These are phyloP conservation scores for Lipomyces japonicus DNA, from an alignment of 805 yeast genomes.

Conservation along the genomic window DNA sequence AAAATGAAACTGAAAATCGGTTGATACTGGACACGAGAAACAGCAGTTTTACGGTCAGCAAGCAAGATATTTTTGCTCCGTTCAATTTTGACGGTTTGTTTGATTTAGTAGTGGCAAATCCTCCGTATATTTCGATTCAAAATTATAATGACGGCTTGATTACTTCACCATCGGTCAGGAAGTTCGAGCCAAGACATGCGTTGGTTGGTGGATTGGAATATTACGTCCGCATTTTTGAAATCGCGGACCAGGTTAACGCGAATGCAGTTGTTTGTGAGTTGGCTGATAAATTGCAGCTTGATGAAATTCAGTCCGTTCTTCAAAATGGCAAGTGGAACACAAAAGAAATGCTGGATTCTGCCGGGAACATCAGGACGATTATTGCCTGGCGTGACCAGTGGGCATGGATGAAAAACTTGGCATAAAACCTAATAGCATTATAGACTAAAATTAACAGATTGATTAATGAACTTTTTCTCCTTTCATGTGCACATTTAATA, in stretches of 20 bases:
- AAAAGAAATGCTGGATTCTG: constrained; percentile 50
- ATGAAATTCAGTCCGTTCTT: constrained; percentile 37
- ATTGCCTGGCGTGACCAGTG: constrained; percentile 21
- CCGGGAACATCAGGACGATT: constrained; percentile 31
- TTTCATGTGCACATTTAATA: background rate
- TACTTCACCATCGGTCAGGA: constrained; percentile 60
- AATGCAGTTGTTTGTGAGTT: constrained; percentile 71
- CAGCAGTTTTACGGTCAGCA: constrained; percentile 9
- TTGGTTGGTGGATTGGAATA: constrained; percentile 75
- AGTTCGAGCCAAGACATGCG: constrained; percentile 74
- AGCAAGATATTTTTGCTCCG: constrained; percentile 12
- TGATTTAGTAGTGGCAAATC: constrained; percentile 74
- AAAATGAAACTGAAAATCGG: constrained; percentile 41
- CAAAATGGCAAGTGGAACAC: constrained; percentile 45
- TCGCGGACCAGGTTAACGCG: constrained; percentile 45
- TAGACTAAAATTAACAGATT: no score
- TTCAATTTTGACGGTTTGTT: constrained; percentile 14
- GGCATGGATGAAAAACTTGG: constrained; percentile 12
- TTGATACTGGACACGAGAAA: constrained; percentile 1
- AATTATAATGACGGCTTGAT: constrained; percentile 42
- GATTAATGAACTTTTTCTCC: no score
- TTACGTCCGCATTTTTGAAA: constrained; percentile 52
- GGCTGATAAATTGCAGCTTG: constrained; percentile 59
- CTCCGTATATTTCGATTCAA: constrained; percentile 70
- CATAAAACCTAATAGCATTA: background rate